Evolutionary conservation across 805 yeast genomes (phyloP).

Genomic region (Yarrowia divulgata): DNA sequence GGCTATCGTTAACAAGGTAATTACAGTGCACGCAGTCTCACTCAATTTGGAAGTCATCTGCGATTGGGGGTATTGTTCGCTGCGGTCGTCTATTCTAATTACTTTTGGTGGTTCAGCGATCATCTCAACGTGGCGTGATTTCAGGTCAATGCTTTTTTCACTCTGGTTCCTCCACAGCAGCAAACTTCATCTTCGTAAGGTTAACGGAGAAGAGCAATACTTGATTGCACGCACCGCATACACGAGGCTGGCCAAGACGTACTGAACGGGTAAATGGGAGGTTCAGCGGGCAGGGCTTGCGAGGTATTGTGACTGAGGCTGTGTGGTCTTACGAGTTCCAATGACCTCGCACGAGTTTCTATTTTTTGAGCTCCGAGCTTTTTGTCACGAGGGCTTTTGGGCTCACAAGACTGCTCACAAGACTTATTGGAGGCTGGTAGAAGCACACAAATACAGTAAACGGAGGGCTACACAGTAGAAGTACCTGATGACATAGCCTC

Average conservation of each 20-base stretch:
- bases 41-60: no score
- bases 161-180: neutral
- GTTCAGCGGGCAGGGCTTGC: neutral
- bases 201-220: neutral
- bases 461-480: no score
- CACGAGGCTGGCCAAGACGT: constrained; percentile 1
- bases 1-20: no score
- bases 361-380: neutral
- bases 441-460: no score
- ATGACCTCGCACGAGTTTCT: neutral
- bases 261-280: neutral
- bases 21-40: no score
- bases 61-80: neutral
- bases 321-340: neutral
- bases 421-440: neutral
- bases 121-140: constrained; percentile 10
- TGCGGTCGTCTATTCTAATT: neutral
- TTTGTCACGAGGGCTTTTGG: neutral
- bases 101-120: neutral
- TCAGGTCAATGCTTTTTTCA: neutral
- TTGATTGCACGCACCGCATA: neutral
- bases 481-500: no score
- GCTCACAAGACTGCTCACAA: constrained; percentile 23
- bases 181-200: constrained; percentile 5
- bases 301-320: neutral